Evolutionary conservation across 805 yeast genomes (phyloP), one percentile per base, ranked within the genome.

Genomic region (Lipomyces japonicus): DNA sequence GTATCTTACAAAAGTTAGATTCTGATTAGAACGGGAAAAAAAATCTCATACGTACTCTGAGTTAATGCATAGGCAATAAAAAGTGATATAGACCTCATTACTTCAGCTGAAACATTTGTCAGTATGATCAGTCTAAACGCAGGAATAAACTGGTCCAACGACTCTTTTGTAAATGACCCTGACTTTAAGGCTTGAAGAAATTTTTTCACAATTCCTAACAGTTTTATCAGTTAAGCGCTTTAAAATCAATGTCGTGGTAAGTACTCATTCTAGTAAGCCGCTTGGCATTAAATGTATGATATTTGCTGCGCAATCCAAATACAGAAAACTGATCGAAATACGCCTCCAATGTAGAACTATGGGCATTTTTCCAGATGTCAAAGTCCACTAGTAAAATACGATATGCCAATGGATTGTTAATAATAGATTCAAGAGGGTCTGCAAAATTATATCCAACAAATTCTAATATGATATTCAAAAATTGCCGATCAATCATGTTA

Each of bases 331-430:
- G 91, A 52, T 75, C 75, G 3, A 83, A 64, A 3, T 84, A 65
- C 46, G 74, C 76, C 42, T 77, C 69, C 45, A 81, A 68, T 0
- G 81, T 71, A 35, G 77, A 80, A 2, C 68, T 58, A 18, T 63
- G 66, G 1, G 63, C 62, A 1, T 57, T 67, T 48, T 71, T 71
- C 79, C 86, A 82, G 19, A 79, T 68, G 47, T 80, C 84, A 53
- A 84, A 74, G 53, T 86, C 89, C 18, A 81, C 71, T 34, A 85
- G 71, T 39, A 87, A 63, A 1, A 72, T 66, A 31, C 78, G 73
- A 61, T 83, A 88, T 0, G 83, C 84, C 2, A 67, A 51, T 0
- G 76, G 72, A 57, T 84, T 81, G 5, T 70, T 67, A 1, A 87
- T 70, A 2, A 82, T 63, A 0, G 91, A 81, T 5, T 79, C 79